phyloP scores from a whole-genome alignment of 768 basidiomycete species.

The Naganishia vaughanmartiniae region DNA sequence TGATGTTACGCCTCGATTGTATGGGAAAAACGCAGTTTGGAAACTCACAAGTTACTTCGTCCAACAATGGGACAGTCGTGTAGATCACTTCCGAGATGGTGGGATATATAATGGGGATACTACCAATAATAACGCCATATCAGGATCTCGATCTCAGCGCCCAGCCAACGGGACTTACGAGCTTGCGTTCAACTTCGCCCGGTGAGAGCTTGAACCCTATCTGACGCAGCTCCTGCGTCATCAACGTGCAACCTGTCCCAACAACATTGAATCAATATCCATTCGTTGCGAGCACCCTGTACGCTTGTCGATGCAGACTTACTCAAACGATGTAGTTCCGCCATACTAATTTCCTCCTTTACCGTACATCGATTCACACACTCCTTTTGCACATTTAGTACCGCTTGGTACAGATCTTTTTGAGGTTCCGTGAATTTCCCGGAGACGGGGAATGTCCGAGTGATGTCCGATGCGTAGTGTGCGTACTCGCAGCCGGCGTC shows the following conservation, averaged over 20 bases:
- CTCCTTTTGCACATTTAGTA: conserved; percentile 53
- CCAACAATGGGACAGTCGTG: conserved; percentile 66
- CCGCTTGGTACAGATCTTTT: conserved; percentile 69
- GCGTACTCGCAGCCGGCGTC: conserved; percentile 91
- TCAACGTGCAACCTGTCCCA: conserved; percentile 58
- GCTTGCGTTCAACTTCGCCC: conserved; percentile 64
- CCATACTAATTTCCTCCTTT: conserved; percentile 60
- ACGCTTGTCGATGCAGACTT: conserved; percentile 17
- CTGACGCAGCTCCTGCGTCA: conserved; percentile 71
- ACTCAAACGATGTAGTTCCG: conserved; percentile 72
- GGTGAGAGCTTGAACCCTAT: conserved; percentile 66
- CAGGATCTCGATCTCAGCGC: background rate
- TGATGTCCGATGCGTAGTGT: conserved; percentile 93
- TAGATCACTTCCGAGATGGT: conserved; percentile 89
- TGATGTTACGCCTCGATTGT: background rate
- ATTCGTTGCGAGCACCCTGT: background rate
- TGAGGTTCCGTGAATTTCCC: conserved; percentile 78
- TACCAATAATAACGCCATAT: conserved; percentile 26
- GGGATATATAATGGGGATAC: conserved; percentile 90
- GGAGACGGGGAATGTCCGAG: conserved; percentile 74
- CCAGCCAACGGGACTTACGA: conserved; percentile 52
- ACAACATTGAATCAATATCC: background rate
- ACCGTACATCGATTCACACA: conserved; percentile 53
- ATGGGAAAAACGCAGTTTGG: background rate
- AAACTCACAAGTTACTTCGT: conserved; percentile 6